phyloP scores from a whole-genome alignment of 2,329 filamentous ascomycete species.

The Geoglossum cookeanum region DNA sequence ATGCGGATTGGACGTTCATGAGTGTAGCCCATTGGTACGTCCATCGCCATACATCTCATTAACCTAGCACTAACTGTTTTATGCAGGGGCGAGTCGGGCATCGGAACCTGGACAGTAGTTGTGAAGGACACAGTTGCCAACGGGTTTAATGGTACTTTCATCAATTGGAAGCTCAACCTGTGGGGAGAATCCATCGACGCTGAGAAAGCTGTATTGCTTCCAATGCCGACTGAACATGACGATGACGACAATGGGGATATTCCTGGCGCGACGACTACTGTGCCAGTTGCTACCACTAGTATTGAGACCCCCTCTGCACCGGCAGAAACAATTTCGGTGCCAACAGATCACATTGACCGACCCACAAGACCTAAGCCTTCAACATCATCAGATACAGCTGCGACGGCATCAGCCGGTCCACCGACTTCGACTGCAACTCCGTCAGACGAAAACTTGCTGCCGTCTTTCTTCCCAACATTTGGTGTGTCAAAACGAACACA shows the following conservation, averaged over 20 bases:
- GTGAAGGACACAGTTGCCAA: conserved; percentile 74
- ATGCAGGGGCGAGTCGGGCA: conserved; percentile 61
- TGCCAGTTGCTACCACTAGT: conserved; percentile 22
- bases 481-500: conserved; percentile 74
- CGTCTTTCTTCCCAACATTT: conserved; percentile 78
- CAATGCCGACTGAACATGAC: conserved; percentile 66
- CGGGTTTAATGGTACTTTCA: conserved; percentile 54
- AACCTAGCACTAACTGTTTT: conserved; percentile 14
- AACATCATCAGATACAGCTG: conserved; percentile 12
- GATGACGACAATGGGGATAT: conserved; percentile 62
- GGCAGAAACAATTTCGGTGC: conserved; percentile 24
- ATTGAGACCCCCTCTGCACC: conserved; percentile 17
- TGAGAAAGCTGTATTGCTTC: conserved; percentile 51
- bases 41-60: neutral
- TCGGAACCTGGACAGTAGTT: conserved; percentile 80
- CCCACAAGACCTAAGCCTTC: conserved; percentile 41
- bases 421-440: conserved; percentile 16
- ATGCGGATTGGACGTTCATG: conserved; percentile 98
- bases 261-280: conserved; percentile 40
- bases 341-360: conserved; percentile 46
- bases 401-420: conserved; percentile 10
- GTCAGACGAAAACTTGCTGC: conserved; percentile 39
- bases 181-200: conserved; percentile 81
- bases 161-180: conserved; percentile 83
- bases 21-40: conserved; percentile 83